Percentiles rank a stretch among this genome's conserved stretches.
phyloP scores from a whole-genome alignment of 345 rosid genomes.

The Brassica juncea region DNA sequence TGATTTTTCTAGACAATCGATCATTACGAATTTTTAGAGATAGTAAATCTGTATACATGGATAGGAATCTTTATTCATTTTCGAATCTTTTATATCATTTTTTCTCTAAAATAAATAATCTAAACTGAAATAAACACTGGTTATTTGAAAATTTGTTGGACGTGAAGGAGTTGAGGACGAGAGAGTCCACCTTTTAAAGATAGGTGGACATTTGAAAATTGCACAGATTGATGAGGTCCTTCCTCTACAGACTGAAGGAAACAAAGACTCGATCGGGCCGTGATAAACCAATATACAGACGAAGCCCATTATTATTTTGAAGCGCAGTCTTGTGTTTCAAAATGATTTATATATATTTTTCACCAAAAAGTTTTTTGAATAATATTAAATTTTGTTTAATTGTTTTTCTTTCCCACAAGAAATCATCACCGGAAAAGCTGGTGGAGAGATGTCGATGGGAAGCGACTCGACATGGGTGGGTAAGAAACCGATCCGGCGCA shows the following conservation, averaged over 20 bases:
- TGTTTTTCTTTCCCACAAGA: background rate
- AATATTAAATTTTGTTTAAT: background rate
- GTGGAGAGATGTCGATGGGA: constrained; percentile 65
- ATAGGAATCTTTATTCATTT: no score
- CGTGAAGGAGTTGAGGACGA: no score
- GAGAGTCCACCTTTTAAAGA: no score
- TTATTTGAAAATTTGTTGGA: no score
- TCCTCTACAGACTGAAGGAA: background rate
- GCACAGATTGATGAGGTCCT: no score
- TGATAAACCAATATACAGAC: background rate
- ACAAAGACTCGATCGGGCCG: background rate
- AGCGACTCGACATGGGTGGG: constrained; percentile 93
- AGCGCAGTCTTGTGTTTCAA: background rate
- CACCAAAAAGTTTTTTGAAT: background rate
- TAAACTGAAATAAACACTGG: no score
- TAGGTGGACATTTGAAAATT: no score
- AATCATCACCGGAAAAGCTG: background rate
- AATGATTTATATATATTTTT: background rate
- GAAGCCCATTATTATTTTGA: background rate
- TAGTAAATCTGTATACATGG: no score
- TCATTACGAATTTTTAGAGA: no score
- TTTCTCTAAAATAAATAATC: no score
- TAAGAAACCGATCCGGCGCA: constrained; percentile 85
- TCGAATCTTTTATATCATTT: no score
- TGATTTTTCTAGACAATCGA: no score